Conservation (phyloP, 2,329 filamentous ascomycete species). For the Penicillium sclerotiorum region DNA sequence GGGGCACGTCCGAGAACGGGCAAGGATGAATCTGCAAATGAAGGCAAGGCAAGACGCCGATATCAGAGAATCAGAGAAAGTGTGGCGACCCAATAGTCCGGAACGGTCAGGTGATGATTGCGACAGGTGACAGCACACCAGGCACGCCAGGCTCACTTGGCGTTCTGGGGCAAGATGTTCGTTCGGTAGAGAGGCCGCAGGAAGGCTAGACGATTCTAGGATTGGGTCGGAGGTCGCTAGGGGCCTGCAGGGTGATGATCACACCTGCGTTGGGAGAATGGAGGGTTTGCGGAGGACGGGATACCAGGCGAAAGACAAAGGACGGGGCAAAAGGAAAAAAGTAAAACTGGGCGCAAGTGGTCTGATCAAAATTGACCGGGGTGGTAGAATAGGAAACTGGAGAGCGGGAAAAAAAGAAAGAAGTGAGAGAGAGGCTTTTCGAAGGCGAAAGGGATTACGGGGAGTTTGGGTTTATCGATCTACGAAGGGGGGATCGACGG, state of each 20-base stretch:
- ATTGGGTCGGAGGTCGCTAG: constrained; percentile 20
- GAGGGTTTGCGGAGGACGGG: constrained; percentile 2
- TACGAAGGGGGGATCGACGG: constrained; percentile 29
- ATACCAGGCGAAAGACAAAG: not conserved
- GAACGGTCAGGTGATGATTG: constrained; percentile 28
- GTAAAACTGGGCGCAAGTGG: not conserved
- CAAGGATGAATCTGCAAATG: constrained; percentile 1
- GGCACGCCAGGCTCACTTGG: constrained; percentile 14
- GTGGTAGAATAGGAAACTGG: not conserved
- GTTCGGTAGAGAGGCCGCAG: not conserved
- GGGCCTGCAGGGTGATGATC: constrained; percentile 26
- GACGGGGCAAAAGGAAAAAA: not conserved
- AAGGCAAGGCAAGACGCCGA: not conserved
- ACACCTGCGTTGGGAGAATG: constrained; percentile 9
- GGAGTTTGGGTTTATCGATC: constrained; percentile 28
- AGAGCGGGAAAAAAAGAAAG: constrained; percentile 4
- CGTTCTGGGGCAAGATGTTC: constrained; percentile 4
- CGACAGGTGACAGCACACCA: constrained; percentile 25
- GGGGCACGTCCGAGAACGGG: not conserved
- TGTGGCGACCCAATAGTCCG: constrained; percentile 22
- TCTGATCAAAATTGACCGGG: not conserved
- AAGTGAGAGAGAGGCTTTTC: constrained; percentile 13
- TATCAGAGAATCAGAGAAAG: constrained; percentile 19
- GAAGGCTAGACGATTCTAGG: constrained; percentile 12
- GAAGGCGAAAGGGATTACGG: constrained; percentile 17